Base-by-base conservation (phyloP, 2,329 filamentous ascomycete genomes). In the Lasiodiplodia theobromae region DNA sequence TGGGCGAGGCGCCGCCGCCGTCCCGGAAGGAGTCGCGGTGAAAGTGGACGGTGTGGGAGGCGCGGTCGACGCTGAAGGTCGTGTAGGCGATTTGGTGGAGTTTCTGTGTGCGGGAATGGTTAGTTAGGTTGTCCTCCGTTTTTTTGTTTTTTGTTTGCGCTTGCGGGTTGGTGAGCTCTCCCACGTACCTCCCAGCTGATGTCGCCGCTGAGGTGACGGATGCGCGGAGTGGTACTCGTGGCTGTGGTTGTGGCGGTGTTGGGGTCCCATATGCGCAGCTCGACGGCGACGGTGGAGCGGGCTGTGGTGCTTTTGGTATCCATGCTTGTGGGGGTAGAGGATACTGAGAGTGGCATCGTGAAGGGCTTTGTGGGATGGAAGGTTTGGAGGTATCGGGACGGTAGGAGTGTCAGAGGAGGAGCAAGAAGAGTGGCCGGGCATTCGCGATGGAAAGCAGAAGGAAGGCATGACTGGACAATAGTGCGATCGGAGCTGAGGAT, bases 341-440 rank as follows among this genome's bases (percentile, higher is more conserved):
- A 78, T 73, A 69, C 77, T 78, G 65, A 78, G 72, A 34, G 31
- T 34, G 70, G 74, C 23, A 23, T 23, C 2, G 2, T 12, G 51
- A 12, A 28, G 12, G 23, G 18, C 23, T 53, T 25, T 12, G 23
- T 14, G 51, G 25, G 51, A 16, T 28, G 51, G 12, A 53, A 28
- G 14, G 16, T 34, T 25, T 56, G 49, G 53, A n/a, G 53, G 28
- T 34, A 34, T 34, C 31, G 34, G 16, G 16, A 74, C 74, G 76
- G 76, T 12, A 75, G 18, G 21, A n/a, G n/a, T 51, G 49, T 21
- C 12, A 16, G 44, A 6, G 10, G 31, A 10, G 31, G 31, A 7
- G 31, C 31, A 47, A 5, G 44, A 47, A 21, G 51, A 18, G 23
- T 25, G 51, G 23, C 11, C 11, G 23, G 18, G 23, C 51, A 53